These are phyloP conservation scores for Pyrenochaeta sp. DNA, from an alignment of 2,329 filamentous ascomycete species.

Conservation along the genomic window DNA sequence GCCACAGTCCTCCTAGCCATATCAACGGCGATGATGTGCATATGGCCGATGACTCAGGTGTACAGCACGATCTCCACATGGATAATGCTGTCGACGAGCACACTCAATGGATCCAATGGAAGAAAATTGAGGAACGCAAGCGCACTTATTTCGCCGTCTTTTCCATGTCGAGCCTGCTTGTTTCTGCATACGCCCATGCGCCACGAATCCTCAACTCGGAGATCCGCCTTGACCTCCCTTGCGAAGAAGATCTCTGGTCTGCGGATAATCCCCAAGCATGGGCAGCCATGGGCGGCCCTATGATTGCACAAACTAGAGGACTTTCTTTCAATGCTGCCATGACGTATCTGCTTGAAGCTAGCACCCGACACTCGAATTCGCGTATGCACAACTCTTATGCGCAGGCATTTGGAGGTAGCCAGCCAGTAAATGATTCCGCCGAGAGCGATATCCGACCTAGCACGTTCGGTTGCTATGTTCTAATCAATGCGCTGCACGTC, in stretches of 20 bases:
- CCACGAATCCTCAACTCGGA: constrained; percentile 94
- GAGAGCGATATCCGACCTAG: constrained; percentile 77
- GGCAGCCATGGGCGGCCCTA: constrained; percentile 75
- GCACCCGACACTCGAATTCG: constrained; percentile 64
- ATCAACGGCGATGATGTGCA: constrained; percentile 63
- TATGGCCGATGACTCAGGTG: constrained; percentile 58
- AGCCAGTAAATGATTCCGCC: constrained; percentile 58
- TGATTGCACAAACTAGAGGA: constrained; percentile 72
- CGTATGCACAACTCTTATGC: constrained; percentile 48
- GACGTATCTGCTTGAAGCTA: constrained; percentile 79
- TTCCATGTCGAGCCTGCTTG: constrained; percentile 86
- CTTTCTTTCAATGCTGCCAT: constrained; percentile 84
- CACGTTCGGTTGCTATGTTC: constrained; percentile 86
- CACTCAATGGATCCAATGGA: constrained; percentile 89
- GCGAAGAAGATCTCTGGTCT: constrained; percentile 89
- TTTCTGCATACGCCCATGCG: constrained; percentile 91
- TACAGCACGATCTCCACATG: constrained; percentile 48
- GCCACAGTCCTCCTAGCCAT: constrained; percentile 30
- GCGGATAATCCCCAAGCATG: constrained; percentile 86
- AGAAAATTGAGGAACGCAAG: constrained; percentile 86
- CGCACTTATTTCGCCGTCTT: constrained; percentile 92
- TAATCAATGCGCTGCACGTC: constrained; percentile 95
- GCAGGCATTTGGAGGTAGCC: constrained; percentile 58
- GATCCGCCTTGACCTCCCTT: constrained; percentile 86
- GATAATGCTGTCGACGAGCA: constrained; percentile 63